Percentiles rank a stretch among this genome's conserved stretches.
Conservation (phyloP, 768 basidiomycete species). For the Paxillus involutus region DNA sequence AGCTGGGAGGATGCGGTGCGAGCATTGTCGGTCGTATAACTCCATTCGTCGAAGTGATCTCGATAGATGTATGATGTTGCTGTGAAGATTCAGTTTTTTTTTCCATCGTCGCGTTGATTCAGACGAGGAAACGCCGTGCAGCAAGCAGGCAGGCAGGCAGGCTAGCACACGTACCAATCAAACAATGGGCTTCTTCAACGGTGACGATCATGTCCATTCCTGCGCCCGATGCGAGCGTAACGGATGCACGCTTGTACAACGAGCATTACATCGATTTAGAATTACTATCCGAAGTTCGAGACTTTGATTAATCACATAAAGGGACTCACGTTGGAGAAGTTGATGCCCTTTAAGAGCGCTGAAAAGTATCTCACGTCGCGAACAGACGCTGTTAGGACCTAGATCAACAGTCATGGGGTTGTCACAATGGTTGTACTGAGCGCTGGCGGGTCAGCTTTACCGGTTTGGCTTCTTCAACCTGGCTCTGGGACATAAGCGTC, state of each 20-base stretch:
- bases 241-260: conserved; percentile 62
- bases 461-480: conserved; percentile 20
- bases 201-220: conserved; percentile 80
- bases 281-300: conserved; percentile 1
- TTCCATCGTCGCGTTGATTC: not conserved
- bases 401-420: not conserved
- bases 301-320: not conserved
- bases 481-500: conserved; percentile 15
- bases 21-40: conserved; percentile 50
- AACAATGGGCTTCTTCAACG: conserved; percentile 82
- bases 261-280: conserved; percentile 5
- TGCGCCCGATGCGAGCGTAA: conserved; percentile 58
- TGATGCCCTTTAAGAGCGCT: conserved; percentile 77
- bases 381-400: conserved; percentile 70
- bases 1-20: conserved; percentile 22
- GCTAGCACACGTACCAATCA: conserved; percentile 58
- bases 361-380: conserved; percentile 84
- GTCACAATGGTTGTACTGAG: not conserved
- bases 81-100: conserved; percentile 28
- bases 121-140: not conserved
- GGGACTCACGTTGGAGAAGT: conserved; percentile 69
- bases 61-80: conserved; percentile 82
- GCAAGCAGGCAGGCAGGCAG: conserved; percentile 4
- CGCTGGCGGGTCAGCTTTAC: conserved; percentile 10
- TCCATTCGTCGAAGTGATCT: conserved; percentile 79